Base-by-base conservation (phyloP, 2,329 filamentous ascomycete genomes). In the Nemania diffusa region DNA sequence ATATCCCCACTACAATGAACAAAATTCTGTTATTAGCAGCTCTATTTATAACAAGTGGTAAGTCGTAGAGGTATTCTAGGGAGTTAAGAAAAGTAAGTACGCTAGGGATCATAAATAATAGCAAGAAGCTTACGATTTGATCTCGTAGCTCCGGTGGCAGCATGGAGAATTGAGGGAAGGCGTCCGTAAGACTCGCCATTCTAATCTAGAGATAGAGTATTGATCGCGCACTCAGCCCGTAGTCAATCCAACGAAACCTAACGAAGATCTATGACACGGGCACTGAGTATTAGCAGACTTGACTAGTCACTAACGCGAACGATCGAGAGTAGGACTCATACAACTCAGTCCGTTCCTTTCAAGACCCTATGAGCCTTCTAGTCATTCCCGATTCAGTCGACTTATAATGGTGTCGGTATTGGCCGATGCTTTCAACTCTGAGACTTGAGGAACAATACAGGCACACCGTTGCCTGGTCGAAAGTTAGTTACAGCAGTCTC, bases 111-210 rank as follows among this genome's bases (percentile, higher is more conserved):
- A 27, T 0, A 15, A 15, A 50, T 15, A 42, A 57, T 29, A 42
- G 22, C 5, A 48, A 34, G 7, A n/a, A 2, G 52, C 69, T 63
- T 67, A 71, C 69, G 64, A 84, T 80, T 75, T 82, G 80, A 67
- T 79, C 78, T 42, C 82, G 79, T 61, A 84, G 77, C 75, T 84
- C 83, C 22, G 79, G 73, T 29, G 83, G 83, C 7, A 84, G 78
- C 62, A 74, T 76, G 37, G 71, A 69, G 61, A 78, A 78, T 65
- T 74, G 73, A 15, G 72, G 74, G 57, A 78, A 78, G 26, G 48
- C 67, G 4, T 32, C 32, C 8, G 26, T 9, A 60, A 15, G 24
- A 26, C 24, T 57, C n/a, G 60, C 59, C 67, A 70, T 69, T 48
- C 17, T 57, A 32, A 13, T 34, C 27, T 24, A 52, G 11, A 8